phyloP scores from a whole-genome alignment of 306 rosid species.

The Trifolium repens region DNA sequence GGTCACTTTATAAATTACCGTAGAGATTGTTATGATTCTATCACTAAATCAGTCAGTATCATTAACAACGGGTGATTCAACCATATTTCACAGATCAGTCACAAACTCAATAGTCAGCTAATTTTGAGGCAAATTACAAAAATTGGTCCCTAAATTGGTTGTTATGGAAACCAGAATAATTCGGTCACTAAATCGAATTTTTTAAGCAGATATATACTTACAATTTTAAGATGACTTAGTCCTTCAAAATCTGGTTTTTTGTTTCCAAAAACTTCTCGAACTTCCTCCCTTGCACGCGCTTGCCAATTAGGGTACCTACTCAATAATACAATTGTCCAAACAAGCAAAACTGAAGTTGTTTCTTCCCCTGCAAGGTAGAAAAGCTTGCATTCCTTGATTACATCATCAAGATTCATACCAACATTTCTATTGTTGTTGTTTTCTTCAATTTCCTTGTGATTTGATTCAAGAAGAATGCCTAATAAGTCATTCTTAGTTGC shows the following conservation, averaged over 20 bases:
- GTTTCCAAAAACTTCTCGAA: slow-evolving; percentile 19
- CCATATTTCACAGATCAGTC: no score
- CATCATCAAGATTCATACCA: slow-evolving; percentile 60
- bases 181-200: not conserved
- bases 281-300: slow-evolving; percentile 24
- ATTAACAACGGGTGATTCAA: no score
- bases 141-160: no score
- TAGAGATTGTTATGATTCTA: no score
- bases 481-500: slow-evolving; percentile 39
- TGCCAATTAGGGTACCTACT: slow-evolving; percentile 22
- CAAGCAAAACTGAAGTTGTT: slow-evolving; percentile 28
- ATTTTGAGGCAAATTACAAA: no score
- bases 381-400: slow-evolving; percentile 30
- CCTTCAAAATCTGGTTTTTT: slow-evolving; percentile 22
- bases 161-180: not conserved
- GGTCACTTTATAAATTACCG: no score
- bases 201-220: slow-evolving; percentile 38
- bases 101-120: no score
- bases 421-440: slow-evolving; percentile 37
- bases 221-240: slow-evolving; percentile 52
- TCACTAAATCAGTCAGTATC: no score
- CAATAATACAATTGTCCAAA: slow-evolving; percentile 17
- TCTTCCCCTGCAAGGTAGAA: slow-evolving; percentile 23
- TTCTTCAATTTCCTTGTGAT: slow-evolving; percentile 38
- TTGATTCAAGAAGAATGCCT: slow-evolving; percentile 22